Evolutionary conservation across 2,329 filamentous ascomycete species (phyloP), one percentile per base, ranked within the genome.

Genomic region (Plectosphaerella sp.): DNA sequence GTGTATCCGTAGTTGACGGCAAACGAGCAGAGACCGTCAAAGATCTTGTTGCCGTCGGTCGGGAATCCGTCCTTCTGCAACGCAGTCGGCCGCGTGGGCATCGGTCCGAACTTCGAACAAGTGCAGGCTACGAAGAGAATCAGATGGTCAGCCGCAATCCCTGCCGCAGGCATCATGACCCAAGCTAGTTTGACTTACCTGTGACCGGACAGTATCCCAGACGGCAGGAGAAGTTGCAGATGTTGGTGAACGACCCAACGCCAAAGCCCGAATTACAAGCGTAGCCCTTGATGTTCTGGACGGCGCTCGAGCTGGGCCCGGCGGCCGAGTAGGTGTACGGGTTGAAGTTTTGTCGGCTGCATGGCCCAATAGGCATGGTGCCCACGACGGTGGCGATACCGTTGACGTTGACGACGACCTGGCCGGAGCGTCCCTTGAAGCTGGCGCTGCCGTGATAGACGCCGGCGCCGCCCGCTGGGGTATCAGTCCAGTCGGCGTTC

Each of bases 21-120:
- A 53, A 67, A 77, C 49, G 67, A 73, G 55, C 75, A 77, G 15
- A 77, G 64, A 0, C 72, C 73, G 22, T 66, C 52, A 54, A 76
- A 78, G 1, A 62, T 59, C 4, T 66, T 62, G 37, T 62, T 58
- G 15, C 64, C 58, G 3, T 65, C 65, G 11, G 16, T 16, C 6
- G 15, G 7, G 14, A 28, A 25, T 9, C 54, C 49, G 37, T 62
- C 61, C 16, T 57, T 49, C 15, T 18, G 14, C 20, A 28, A n/a
- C 4, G 24, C n/a, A 6, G n/a, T 47, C 28, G 28, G 28, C 28
- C 28, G 8, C 28, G 28, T 33, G 11, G 28, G 28, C 28, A 10
- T 9, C 8, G 28, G 28, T 14, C 67, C 70, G 11, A 66, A 65
- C 3, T 52, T 58, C 5, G 52, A 59, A 50, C 69, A 70, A 39